Base-by-base conservation (phyloP, 73 alveolate species). In the Paramecium pentaurelia region DNA sequence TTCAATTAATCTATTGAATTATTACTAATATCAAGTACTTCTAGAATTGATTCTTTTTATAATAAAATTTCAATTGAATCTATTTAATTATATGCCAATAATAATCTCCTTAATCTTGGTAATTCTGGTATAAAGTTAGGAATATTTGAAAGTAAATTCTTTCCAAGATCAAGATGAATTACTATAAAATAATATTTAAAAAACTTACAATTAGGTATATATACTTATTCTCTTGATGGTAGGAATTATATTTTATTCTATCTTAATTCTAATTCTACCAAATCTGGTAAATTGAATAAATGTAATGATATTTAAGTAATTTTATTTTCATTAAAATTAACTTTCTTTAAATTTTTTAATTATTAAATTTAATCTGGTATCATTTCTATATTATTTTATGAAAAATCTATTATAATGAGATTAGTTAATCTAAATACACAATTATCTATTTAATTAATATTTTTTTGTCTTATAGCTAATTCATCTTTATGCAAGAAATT, bases 401-500 rank as follows among this genome's bases (percentile, higher is more conserved):
- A 89, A 30, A 89, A 42, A 71, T 89, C 94, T 8, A 89, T 34
- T 4, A 40, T 77, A 6, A 73, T 47, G 10, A 89, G 38, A 71
- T 83, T 83, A 22, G 34, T 40, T 30, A 71, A 28, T 16, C 34
- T n/a, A 40, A 68, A 87, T 32, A 87, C 77, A 38, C 86, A 75
- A 37, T 64, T 80, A 37, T 87, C 93, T 59, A 87, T 64, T 58
- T 36, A 20, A 9, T 34, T 37, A 20, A 87, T 58, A 38, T 42
- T 87, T 87, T 87, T 58, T 22, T 87, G n/a, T 27, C 85, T 64
- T 7, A 89, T 40, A 44, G 75, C 75, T 42, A 89, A 54, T 47
- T 89, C 94, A 71, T 89, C 88, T 22, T 89, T 89, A 60, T 83
- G 80, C 8, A 71, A 71, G 51, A 71, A 71, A 71, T 89, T 83